These are phyloP conservation scores for Xerocomus nothofagi DNA, from an alignment of 1,284 basidiomycete genomes.

Conservation along the genomic window DNA sequence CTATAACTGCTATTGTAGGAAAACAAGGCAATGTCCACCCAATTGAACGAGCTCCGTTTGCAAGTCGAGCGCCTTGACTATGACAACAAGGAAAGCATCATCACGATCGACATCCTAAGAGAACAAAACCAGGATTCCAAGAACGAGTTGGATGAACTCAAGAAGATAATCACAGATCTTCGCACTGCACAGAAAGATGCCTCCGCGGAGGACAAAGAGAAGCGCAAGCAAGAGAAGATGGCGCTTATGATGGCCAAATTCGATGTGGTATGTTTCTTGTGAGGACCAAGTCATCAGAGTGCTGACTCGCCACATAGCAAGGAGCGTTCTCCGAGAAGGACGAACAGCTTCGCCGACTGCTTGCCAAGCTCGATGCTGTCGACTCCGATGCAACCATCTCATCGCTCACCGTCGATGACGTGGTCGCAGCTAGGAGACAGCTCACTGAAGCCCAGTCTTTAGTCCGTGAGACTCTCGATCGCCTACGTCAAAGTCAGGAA, in stretches of 20 bases:
- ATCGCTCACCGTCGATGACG: constrained; percentile 71
- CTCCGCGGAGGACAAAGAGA: constrained; percentile 94
- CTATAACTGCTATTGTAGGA: constrained; percentile 52
- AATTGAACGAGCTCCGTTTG: constrained; percentile 89
- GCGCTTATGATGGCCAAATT: constrained; percentile 99
- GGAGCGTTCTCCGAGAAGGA: constrained; percentile 92
- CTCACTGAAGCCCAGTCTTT: constrained; percentile 87
- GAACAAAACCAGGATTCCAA: constrained; percentile 92
- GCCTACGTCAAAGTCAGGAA: constrained; percentile 86
- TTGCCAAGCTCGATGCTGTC: constrained; percentile 80
- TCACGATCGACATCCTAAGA: constrained; percentile 95
- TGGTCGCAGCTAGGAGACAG: constrained; percentile 80
- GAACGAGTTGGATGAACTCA: constrained; percentile 88
- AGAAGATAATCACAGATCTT: constrained; percentile 77
- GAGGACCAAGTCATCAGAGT: not conserved
- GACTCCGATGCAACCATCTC: constrained; percentile 60
- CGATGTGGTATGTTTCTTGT: constrained; percentile 67
- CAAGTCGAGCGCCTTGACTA: constrained; percentile 92
- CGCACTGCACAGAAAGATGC: constrained; percentile 84
- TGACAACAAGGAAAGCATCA: constrained; percentile 92
- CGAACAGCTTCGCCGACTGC: constrained; percentile 82
- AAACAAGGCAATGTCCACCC: constrained; percentile 87
- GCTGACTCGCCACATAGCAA: constrained; percentile 48
- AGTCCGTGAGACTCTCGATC: constrained; percentile 87
- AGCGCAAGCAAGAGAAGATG: constrained; percentile 99